phyloP scores from a whole-genome alignment of 805 yeast species.

The Metschnikowia matae region DNA sequence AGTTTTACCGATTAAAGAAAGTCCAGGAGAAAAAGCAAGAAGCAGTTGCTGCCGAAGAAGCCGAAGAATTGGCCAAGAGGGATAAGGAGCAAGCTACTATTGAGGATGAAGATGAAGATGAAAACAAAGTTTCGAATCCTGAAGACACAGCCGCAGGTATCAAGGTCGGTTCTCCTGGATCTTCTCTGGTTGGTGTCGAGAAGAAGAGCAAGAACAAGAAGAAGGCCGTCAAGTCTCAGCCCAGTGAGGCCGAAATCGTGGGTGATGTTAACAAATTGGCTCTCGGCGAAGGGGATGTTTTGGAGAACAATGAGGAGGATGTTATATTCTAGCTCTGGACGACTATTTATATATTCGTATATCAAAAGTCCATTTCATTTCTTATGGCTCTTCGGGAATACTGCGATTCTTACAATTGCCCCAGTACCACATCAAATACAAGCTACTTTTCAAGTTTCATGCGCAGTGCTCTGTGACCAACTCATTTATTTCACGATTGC shows the following conservation, averaged over 20 bases:
- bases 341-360: neutral
- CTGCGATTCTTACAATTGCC: neutral
- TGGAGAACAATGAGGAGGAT: slow-evolving; percentile 44
- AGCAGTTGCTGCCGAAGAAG: slow-evolving; percentile 64
- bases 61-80: slow-evolving; percentile 34
- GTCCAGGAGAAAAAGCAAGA: slow-evolving; percentile 92
- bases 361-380: neutral
- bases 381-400: neutral
- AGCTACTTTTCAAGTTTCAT: neutral
- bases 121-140: slow-evolving; percentile 5
- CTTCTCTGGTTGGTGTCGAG: slow-evolving; percentile 7
- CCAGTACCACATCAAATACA: neutral
- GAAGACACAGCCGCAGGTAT: slow-evolving; percentile 1
- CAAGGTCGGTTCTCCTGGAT: slow-evolving; percentile 3
- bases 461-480: neutral
- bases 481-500: neutral
- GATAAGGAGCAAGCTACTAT: slow-evolving; percentile 15
- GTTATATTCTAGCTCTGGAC: slow-evolving; percentile 31
- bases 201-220: slow-evolving; percentile 17
- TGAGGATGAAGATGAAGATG: slow-evolving; percentile 14
- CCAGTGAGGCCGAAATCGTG: slow-evolving; percentile 18
- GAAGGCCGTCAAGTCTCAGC: slow-evolving; percentile 9
- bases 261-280: slow-evolving; percentile 29
- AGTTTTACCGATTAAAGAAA: slow-evolving; percentile 92
- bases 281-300: slow-evolving; percentile 24